A percentile compares a stretch with the other conserved stretches of the same genome.
phyloP scores from a whole-genome alignment of 441 rosid genomes.

The Codiaeum variegatum region DNA sequence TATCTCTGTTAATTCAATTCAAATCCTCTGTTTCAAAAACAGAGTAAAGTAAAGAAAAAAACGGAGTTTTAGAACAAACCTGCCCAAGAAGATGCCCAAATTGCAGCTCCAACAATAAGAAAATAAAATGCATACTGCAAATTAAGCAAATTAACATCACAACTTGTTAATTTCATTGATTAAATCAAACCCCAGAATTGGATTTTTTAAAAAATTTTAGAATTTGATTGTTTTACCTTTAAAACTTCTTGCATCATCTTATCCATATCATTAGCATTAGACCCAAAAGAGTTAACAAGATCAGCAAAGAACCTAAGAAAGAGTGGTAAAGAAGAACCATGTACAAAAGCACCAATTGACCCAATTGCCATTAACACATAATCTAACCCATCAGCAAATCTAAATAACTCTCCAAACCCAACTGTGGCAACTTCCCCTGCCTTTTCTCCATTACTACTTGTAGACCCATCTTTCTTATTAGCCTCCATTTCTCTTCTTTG shows the following conservation, averaged over 20 bases:
- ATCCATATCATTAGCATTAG: constrained; percentile 81
- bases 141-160: neutral
- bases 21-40: constrained; percentile 19
- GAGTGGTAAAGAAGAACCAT: constrained; percentile 90
- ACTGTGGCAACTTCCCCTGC: constrained; percentile 48
- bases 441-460: constrained; percentile 38
- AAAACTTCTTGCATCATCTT: constrained; percentile 97
- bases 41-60: constrained; percentile 19
- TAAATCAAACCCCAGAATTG: neutral
- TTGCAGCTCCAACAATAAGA: constrained; percentile 96
- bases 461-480: constrained; percentile 24
- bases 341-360: constrained; percentile 88
- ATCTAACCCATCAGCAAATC: constrained; percentile 96
- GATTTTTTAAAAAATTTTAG: too few relatives aligned
- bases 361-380: constrained; percentile 94
- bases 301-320: constrained; percentile 96
- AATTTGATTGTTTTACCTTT: constrained; percentile 77
- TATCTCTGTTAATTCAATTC: constrained; percentile 59
- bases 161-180: neutral
- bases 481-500: constrained; percentile 53
- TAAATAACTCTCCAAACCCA: constrained; percentile 79
- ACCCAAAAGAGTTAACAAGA: constrained; percentile 97
- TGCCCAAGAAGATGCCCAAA: constrained; percentile 99
- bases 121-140: constrained; percentile 94
- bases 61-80: constrained; percentile 40